phyloP scores from a whole-genome alignment of 2,329 filamentous ascomycete species.

The Rutstroemia sp. region DNA sequence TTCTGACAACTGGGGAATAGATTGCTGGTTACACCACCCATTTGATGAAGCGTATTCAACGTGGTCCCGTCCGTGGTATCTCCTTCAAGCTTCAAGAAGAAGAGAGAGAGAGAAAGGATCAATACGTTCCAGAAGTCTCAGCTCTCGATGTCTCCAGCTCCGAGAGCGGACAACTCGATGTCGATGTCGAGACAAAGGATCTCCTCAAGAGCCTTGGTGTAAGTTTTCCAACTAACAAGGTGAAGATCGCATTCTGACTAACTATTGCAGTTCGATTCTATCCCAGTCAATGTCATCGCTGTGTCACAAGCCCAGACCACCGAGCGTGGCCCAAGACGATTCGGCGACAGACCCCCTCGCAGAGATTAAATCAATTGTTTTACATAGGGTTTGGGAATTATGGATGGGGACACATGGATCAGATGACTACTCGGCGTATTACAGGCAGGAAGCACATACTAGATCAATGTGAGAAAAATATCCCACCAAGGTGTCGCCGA shows the following conservation, averaged over 20 bases:
- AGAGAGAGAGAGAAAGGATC: conserved; percentile 99
- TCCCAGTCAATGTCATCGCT: conserved; percentile 91
- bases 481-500: conserved; percentile 83
- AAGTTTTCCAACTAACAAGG: conserved; percentile 42
- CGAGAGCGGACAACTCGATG: conserved; percentile 88
- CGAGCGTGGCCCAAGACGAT: conserved; percentile 70
- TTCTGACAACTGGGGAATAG: conserved; percentile 35
- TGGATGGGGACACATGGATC: conserved; percentile 21
- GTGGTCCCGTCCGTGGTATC: conserved; percentile 97
- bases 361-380: conserved; percentile 33
- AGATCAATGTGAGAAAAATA: conserved; percentile 52
- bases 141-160: conserved; percentile 97
- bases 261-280: conserved; percentile 75
- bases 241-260: conserved; percentile 23
- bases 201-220: conserved; percentile 97
- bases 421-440: conserved; percentile 27
- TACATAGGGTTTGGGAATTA: conserved; percentile 13
- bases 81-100: conserved; percentile 99
- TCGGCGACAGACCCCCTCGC: conserved; percentile 54
- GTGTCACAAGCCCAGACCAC: conserved; percentile 81
- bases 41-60: conserved; percentile 99
- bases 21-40: conserved; percentile 98
- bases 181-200: conserved; percentile 97
- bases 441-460: conserved; percentile 34
- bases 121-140: conserved; percentile 98